phyloP scores from a whole-genome alignment of 331 rosid species.

The Quercus phellos region DNA sequence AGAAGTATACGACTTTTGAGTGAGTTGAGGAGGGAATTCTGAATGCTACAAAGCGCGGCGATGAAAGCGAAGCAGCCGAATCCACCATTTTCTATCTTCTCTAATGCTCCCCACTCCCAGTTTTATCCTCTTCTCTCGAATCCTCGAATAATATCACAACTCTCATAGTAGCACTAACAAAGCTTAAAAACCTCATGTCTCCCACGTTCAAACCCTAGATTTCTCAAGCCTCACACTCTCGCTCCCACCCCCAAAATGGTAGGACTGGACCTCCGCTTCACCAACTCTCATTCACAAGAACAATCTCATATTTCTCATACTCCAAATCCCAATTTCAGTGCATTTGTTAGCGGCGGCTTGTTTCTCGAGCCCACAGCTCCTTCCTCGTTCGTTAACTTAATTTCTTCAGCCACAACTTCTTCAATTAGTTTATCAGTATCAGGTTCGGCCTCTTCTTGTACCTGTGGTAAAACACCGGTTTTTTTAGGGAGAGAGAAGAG shows the following conservation, averaged over 20 bases:
- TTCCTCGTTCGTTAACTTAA: constrained; percentile 43
- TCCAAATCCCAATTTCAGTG: constrained; percentile 20
- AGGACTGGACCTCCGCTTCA: constrained; percentile 20
- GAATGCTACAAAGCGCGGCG: constrained; percentile 15
- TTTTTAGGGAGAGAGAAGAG: constrained; percentile 18
- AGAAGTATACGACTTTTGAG: neutral
- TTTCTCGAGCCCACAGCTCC: constrained; percentile 66
- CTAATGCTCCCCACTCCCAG: neutral
- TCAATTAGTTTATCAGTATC: constrained; percentile 9
- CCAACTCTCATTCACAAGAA: neutral
- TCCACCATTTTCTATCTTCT: constrained; percentile 17
- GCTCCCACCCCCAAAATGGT: constrained; percentile 26
- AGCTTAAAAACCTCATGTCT: neutral
- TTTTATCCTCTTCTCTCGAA: neutral
- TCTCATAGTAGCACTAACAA: neutral
- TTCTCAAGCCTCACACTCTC: neutral
- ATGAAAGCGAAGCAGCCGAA: constrained; percentile 28
- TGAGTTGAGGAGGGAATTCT: neutral
- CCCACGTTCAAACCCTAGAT: constrained; percentile 8
- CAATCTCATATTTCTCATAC: neutral
- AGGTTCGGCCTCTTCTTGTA: constrained; percentile 27
- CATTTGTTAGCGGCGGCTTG: constrained; percentile 46
- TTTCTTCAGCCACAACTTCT: constrained; percentile 29
- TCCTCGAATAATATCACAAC: constrained; percentile 4
- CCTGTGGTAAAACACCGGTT: constrained; percentile 15